These are phyloP conservation scores for Yamadazyma oceani DNA, from an alignment of 1,139 yeast species.

Conservation along the genomic window DNA sequence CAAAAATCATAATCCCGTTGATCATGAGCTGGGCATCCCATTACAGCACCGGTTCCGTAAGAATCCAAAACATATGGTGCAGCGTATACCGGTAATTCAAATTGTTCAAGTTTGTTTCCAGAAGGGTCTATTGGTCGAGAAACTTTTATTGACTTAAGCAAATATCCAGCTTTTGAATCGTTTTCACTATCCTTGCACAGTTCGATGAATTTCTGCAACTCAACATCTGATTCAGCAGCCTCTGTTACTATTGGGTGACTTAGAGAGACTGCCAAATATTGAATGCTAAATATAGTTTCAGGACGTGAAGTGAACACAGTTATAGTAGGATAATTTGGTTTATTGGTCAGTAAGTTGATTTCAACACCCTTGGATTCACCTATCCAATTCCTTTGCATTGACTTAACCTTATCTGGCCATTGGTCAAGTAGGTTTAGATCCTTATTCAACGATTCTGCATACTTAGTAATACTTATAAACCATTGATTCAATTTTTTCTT, in stretches of 20 bases:
- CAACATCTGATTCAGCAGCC: slow-evolving; percentile 32
- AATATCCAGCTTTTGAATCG: slow-evolving; percentile 66
- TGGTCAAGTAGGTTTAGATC: slow-evolving; percentile 61
- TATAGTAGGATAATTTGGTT: slow-evolving; percentile 25
- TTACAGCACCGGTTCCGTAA: slow-evolving; percentile 91
- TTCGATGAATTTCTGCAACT: slow-evolving; percentile 48
- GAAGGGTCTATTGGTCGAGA: slow-evolving; percentile 57
- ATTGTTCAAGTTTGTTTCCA: slow-evolving; percentile 17
- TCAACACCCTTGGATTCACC: slow-evolving; percentile 86
- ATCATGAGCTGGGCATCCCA: slow-evolving; percentile 98
- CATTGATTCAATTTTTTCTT: slow-evolving; percentile 80
- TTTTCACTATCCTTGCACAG: slow-evolving; percentile 31
- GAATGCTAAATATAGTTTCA: slow-evolving; percentile 81
- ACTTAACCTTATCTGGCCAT: slow-evolving; percentile 89
- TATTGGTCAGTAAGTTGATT: slow-evolving; percentile 42
- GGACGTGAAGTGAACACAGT: slow-evolving; percentile 83
- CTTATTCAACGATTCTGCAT: slow-evolving; percentile 61
- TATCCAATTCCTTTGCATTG: slow-evolving; percentile 94
- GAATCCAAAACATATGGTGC: slow-evolving; percentile 87
- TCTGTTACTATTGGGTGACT: slow-evolving; percentile 62
- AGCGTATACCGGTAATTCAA: slow-evolving; percentile 68
- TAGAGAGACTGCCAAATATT: slow-evolving; percentile 74
- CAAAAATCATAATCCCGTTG: slow-evolving; percentile 80
- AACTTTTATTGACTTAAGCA: slow-evolving; percentile 40
- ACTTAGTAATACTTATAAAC: slow-evolving; percentile 87